phyloP scores from a whole-genome alignment of 805 yeast species.

The Wickerhamiella musiphila region DNA sequence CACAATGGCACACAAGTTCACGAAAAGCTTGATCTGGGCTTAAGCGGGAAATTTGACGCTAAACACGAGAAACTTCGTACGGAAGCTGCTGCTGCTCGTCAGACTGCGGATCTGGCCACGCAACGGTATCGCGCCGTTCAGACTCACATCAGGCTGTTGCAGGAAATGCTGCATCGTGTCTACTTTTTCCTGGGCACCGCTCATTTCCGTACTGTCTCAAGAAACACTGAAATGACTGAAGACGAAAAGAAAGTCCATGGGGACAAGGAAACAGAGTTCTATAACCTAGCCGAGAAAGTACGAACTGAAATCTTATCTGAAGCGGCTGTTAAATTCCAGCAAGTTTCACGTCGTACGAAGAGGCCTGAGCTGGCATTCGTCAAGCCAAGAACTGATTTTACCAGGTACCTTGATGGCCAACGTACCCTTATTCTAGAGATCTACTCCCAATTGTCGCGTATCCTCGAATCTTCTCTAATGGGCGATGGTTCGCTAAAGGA shows the following conservation, averaged over 20 bases:
- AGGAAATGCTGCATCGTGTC: slow-evolving; percentile 40
- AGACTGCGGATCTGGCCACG: slow-evolving; percentile 3
- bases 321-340: slow-evolving; percentile 14
- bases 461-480: slow-evolving; percentile 9
- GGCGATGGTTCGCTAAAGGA: too few relatives aligned
- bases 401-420: slow-evolving; percentile 7
- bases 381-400: slow-evolving; percentile 4
- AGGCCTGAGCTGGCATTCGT: slow-evolving; percentile 3
- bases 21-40: slow-evolving; percentile 3
- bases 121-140: slow-evolving; percentile 8
- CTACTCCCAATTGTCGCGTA: slow-evolving; percentile 3
- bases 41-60: too few relatives aligned
- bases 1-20: too few relatives aligned
- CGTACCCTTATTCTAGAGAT: slow-evolving; percentile 6
- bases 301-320: slow-evolving; percentile 35
- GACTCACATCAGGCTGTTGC: slow-evolving; percentile 5
- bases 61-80: not conserved
- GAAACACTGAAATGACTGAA: slow-evolving; percentile 13
- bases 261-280: slow-evolving; percentile 33
- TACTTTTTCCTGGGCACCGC: slow-evolving; percentile 40
- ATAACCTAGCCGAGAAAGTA: slow-evolving; percentile 43
- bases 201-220: slow-evolving; percentile 21
- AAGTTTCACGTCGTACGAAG: slow-evolving; percentile 5
- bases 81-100: not conserved
- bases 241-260: slow-evolving; percentile 18